These are phyloP conservation scores for Backusella australiensis DNA, from an alignment of 192 early-diverging fungal species.

Conservation along the genomic window DNA sequence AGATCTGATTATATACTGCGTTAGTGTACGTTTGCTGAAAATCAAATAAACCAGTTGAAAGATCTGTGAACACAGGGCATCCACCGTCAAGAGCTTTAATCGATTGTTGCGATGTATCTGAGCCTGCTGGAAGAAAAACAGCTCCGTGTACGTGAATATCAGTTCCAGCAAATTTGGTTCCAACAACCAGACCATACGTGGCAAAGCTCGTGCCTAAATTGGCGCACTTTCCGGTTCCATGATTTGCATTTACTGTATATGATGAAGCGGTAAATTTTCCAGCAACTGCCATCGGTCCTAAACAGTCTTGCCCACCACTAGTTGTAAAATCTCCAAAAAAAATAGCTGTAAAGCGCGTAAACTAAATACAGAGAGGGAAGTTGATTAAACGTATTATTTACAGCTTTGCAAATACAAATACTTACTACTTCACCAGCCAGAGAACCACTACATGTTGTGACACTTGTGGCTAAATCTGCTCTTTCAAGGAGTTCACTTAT, in stretches of 20 bases:
- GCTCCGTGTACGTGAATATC: constrained; percentile 3
- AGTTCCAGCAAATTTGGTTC: background rate
- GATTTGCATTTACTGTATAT: constrained; percentile 11
- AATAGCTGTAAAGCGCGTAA: background rate
- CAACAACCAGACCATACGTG: constrained; percentile 1
- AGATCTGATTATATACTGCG: background rate
- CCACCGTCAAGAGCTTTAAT: background rate
- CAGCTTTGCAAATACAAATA: background rate
- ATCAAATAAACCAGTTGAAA: background rate
- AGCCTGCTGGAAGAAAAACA: background rate
- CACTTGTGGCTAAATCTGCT: background rate
- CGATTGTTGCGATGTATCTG: background rate
- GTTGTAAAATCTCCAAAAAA: constrained; percentile 14
- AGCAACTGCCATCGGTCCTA: constrained; percentile 9
- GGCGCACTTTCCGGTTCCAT: background rate
- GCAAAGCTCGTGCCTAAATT: background rate
- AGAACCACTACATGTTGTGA: background rate
- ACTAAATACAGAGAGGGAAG: background rate
- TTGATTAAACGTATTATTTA: background rate
- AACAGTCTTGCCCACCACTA: background rate
- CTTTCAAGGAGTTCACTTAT: background rate
- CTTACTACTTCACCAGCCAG: background rate
- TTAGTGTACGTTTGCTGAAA: background rate
- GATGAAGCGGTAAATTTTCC: background rate
- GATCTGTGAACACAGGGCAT: background rate